Percentiles rank a stretch among this genome's conserved stretches.
Evolutionary conservation across 129 eudicot species (phyloP).

Genomic region (Escallonia herrerae): DNA sequence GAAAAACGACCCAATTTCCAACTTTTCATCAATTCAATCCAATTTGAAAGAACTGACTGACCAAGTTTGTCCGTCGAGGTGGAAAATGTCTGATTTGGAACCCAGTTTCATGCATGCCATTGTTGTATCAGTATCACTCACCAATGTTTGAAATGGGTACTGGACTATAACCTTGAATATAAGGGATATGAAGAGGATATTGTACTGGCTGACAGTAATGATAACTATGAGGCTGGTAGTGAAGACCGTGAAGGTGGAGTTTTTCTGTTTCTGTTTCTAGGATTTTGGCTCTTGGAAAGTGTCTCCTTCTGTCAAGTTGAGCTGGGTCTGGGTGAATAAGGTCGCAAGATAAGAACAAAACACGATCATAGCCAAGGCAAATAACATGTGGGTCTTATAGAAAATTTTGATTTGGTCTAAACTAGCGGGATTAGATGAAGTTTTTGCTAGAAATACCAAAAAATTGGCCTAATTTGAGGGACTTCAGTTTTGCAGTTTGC

Average conservation of each 20-base stretch:
- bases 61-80: slow-evolving; percentile 42
- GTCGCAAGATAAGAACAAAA: no score
- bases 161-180: slow-evolving; percentile 2
- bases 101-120: slow-evolving; percentile 54
- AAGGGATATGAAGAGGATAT: slow-evolving; percentile 2
- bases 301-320: no score
- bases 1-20: background rate
- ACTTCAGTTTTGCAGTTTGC: no score
- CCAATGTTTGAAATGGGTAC: slow-evolving; percentile 9
- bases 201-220: slow-evolving; percentile 15
- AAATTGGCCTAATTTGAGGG: no score
- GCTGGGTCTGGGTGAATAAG: no score
- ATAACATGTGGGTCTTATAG: no score
- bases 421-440: no score
- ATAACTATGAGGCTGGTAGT: background rate
- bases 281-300: background rate
- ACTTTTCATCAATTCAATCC: background rate
- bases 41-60: slow-evolving; percentile 17
- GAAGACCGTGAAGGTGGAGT: slow-evolving; percentile 21
- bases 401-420: no score
- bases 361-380: no score
- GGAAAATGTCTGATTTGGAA: slow-evolving; percentile 52
- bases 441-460: no score
- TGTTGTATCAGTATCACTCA: background rate
- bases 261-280: slow-evolving; percentile 10